Evolutionary conservation across 2,329 filamentous ascomycete genomes (phyloP), one percentile per base, ranked within the genome.

Genomic region (Apiospora koreana): DNA sequence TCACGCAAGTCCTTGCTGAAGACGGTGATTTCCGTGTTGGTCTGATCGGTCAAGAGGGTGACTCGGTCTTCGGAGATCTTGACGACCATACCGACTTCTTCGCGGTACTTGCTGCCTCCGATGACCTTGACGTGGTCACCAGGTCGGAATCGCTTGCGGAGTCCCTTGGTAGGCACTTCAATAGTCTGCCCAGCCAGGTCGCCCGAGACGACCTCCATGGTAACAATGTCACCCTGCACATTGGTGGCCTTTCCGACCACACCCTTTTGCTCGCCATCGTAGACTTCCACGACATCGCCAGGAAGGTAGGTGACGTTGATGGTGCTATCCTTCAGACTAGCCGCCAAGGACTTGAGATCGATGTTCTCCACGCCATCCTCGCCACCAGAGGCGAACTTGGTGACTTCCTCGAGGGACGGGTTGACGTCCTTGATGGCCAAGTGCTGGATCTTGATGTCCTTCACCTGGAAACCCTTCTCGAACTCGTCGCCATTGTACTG

Each of bases 121-220:
- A 98, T 97, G 75, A 99, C 96, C 84, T 98, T 98, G 84, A 99
- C 96, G 79, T 99, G 96, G 77, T 99, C 96, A 85, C 96, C 96
- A 72, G 95, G 88, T 74, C 89, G 91, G 87, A 99, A 99, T 41
- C 94, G 89, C 83, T 99, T 99, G 70, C 96, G 93, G 35, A 99
- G 86, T 62, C 94, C 93, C 82, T 96, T 97, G 73, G 94, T 92
- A 1, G 96, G 96, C 14, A 97, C 95, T 79, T 98, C 95, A 64
- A 99, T 96, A 6, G 88, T 91, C 79, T 97, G 93, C 12, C 95
- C 95, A 68, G 85, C 86, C 38, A 98, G 86, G 50, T 93, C 92
- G 65, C 96, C 96, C 77, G 97, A 92, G 1, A 90, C 92, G 21
- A 98, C 94, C 71, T 89, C 86, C 77, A 99, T 89, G 7, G 94